Base-by-base conservation (phyloP, 2,329 filamentous ascomycete species). In the Elsinoe ampelina region DNA sequence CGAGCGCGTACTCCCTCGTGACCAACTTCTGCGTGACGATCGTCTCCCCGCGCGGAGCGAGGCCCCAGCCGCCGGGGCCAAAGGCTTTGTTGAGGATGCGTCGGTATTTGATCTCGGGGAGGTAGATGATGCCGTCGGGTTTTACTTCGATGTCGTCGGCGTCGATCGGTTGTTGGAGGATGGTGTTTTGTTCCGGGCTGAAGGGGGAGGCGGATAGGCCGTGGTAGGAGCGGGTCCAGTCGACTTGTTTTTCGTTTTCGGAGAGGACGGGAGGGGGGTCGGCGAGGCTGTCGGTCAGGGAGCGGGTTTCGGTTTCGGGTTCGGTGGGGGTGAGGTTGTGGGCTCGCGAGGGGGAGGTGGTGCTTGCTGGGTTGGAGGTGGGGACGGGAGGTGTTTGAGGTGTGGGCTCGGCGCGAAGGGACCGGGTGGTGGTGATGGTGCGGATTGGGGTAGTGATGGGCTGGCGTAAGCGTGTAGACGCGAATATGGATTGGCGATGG, bases 61-160 rank as follows among this genome's bases (percentile, higher is more conserved):
- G 75, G 0, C 93, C 93, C 93, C 93, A 98, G 5, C 87, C 93
- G 55, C 95, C 93, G 0, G 93, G 93, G 0, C 93, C 92, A 73
- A 98, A 98, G 0, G 90, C 89, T 65, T 79, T 77, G 71, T 97
- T 96, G 65, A 98, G 73, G 61, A 95, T 92, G 61, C 92, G 78
- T 43, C 93, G 78, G 74, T 98, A 98, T 75, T 97, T 96, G 77
- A 98, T 97, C 78, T 98, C 93, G 11, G 93, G 93, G 58, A 98
- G 77, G 70, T 97, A 98, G 59, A 97, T 77, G 63, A 98, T 92
- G 34, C 93, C 93, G 74, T 98, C 93, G 32, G 93, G 92, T 76
- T 98, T 98, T 68, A 98, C 86, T 76, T 98, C 93, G 57, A 98
- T 84, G 72, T 97, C 92, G 48, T 84, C 79, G 0, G 80, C 73